Base-by-base conservation (phyloP, 306 rosid genomes). In the Crotalaria pallida region DNA sequence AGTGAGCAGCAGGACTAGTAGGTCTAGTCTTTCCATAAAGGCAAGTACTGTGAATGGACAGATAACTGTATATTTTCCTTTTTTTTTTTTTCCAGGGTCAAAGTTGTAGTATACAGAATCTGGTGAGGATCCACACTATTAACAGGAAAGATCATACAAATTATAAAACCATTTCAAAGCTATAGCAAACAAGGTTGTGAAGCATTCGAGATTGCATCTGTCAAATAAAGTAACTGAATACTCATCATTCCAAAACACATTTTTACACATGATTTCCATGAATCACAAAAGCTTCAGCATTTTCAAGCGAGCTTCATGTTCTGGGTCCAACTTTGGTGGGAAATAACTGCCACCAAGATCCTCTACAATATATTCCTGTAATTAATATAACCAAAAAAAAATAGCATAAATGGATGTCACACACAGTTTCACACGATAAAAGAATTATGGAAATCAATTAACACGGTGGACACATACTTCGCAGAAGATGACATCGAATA, bases 351-450 rank as follows among this genome's bases (percentile, higher is more conserved):
- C 97, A 17, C 76, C 82, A 72, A 91, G 96, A 79, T 95, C 97
- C 88, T 91, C 97, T 82, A 91, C 99, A 51, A 87, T 36, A 44
- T 95, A 95, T 70, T 95, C 99, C 99, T 95, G 89, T 71, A 73
- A 36, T 71, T 40, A 43, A 5, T 60, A 67, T 15, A 49, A 48
- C 49, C 27, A 40, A 52, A 17, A 52, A 17, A 7, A 65, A 34
- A 17, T 44, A 29, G 33, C 29, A 52, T 33, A 16, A 67, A 41
- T 51, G 38, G 38, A 59, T 17, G 33, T 52, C 17, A 27, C 29
- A 82, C 8, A 65, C 13, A n/a, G 61, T 56, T 29, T 43, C 33
- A 74, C 50, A 69, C n/a, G 26, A 69, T 58, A 17, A 8, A 55
- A 10, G 17, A 70, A 58, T 57, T 16, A 52, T 2, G 2, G 58